Conservation (phyloP, 2,329 filamentous ascomycete genomes). For the Fusarium mundagurra region DNA sequence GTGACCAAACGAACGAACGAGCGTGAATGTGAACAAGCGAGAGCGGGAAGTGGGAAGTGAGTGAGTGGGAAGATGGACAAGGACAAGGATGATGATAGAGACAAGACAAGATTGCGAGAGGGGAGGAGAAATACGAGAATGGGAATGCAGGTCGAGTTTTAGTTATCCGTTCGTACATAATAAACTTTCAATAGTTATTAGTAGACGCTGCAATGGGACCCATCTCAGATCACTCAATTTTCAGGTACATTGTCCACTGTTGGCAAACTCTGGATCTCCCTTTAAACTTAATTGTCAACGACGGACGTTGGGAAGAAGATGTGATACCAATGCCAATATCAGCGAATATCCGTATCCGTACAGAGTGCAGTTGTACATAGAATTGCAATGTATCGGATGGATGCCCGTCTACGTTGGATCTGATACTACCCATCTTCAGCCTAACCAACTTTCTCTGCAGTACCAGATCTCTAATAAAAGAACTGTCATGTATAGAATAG, state of each 20-base stretch:
- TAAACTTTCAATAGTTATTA: background rate
- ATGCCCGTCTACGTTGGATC: background rate
- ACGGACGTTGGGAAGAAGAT: background rate
- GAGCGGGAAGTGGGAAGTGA: background rate
- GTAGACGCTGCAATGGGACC: background rate
- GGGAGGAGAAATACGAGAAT: constrained; percentile 18
- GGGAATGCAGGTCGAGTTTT: background rate
- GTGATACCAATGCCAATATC: constrained; percentile 1
- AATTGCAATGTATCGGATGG: constrained; percentile 2
- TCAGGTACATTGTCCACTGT: background rate
- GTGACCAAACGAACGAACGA: constrained; percentile 12
- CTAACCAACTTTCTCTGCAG: background rate
- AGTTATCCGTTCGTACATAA: background rate
- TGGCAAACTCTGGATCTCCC: background rate
- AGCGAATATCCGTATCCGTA: background rate
- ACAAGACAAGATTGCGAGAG: constrained; percentile 1
- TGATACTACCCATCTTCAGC: background rate
- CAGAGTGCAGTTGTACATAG: background rate
- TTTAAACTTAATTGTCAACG: background rate
- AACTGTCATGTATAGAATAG: background rate
- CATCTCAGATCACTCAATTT: background rate
- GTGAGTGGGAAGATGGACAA: constrained; percentile 4
- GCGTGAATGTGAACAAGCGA: background rate
- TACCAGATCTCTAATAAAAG: background rate
- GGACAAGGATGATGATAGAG: constrained; percentile 26